Percentiles rank a stretch among this genome's conserved stretches.
Conservation (phyloP, 225 moss, liverwort and hornwort genomes). For the Rhytidiadelphus loreus region DNA sequence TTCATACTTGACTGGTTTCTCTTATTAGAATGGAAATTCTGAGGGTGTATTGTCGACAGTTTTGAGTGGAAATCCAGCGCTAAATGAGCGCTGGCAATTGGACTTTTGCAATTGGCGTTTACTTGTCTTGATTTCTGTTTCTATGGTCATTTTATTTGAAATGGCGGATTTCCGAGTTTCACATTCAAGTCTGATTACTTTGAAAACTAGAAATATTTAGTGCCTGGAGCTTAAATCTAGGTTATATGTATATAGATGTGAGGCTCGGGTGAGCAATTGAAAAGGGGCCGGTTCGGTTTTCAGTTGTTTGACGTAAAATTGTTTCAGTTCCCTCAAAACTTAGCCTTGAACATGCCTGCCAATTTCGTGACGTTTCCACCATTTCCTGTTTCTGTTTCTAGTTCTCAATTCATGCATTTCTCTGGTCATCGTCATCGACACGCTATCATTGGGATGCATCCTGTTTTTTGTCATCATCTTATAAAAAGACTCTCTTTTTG, state of each 20-base stretch:
- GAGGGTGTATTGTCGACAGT: background rate
- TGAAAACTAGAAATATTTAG: background rate
- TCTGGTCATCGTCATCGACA: no score
- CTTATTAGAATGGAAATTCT: background rate
- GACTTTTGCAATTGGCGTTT: background rate
- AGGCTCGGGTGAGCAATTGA: background rate
- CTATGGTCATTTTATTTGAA: background rate
- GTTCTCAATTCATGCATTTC: background rate
- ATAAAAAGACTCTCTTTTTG: background rate
- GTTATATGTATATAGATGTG: background rate
- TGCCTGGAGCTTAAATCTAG: background rate
- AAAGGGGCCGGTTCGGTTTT: background rate
- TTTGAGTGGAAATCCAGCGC: background rate
- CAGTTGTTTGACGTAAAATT: background rate
- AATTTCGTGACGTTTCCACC: background rate
- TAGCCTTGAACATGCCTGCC: background rate
- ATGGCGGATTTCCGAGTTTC: background rate
- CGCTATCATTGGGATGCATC: background rate
- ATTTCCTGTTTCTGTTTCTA: background rate
- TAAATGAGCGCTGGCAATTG: background rate
- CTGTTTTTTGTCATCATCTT: background rate
- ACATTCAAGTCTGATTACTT: background rate
- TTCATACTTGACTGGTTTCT: background rate
- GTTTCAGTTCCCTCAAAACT: background rate
- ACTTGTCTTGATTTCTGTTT: background rate